These are phyloP conservation scores for Otatea glauca DNA, from an alignment of 176 grass and related monocot genomes.

Conservation along the genomic window DNA sequence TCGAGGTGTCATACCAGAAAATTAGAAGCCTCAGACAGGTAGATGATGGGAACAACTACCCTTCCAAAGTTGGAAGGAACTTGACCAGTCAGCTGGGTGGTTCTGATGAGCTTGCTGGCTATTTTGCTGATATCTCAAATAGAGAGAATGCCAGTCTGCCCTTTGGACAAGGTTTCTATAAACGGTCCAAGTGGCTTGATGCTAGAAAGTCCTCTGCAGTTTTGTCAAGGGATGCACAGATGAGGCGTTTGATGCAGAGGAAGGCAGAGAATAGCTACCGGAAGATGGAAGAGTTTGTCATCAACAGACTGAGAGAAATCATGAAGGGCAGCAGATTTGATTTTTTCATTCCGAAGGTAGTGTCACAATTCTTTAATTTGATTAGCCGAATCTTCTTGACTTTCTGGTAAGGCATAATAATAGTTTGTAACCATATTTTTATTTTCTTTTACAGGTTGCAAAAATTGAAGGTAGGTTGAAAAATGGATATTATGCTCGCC, in stretches of 20 bases:
- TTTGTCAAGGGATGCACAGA: conserved; percentile 95
- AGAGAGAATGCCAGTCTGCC: conserved; percentile 61
- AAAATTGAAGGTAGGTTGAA: conserved; percentile 93
- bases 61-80: conserved; percentile 57
- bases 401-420: background rate
- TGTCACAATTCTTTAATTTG: background rate
- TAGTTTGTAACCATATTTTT: conserved; percentile 16
- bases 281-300: conserved; percentile 83
- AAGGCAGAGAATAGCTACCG: conserved; percentile 84
- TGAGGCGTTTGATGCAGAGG: conserved; percentile 91
- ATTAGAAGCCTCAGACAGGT: conserved; percentile 75
- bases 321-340: conserved; percentile 88
- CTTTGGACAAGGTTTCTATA: conserved; percentile 95
- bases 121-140: conserved; percentile 65
- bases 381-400: background rate
- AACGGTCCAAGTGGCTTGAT: conserved; percentile 92
- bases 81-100: conserved; percentile 62
- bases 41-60: conserved; percentile 60
- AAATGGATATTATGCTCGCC: conserved; percentile 90
- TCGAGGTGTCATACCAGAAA: conserved; percentile 67
- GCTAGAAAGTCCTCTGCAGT: conserved; percentile 88
- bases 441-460: conserved; percentile 69
- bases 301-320: conserved; percentile 80
- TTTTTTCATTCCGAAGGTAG: conserved; percentile 85
- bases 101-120: conserved; percentile 71